Base-by-base conservation (phyloP, 176 grass and related monocot genomes). In the Paspalum vaginatum region DNA sequence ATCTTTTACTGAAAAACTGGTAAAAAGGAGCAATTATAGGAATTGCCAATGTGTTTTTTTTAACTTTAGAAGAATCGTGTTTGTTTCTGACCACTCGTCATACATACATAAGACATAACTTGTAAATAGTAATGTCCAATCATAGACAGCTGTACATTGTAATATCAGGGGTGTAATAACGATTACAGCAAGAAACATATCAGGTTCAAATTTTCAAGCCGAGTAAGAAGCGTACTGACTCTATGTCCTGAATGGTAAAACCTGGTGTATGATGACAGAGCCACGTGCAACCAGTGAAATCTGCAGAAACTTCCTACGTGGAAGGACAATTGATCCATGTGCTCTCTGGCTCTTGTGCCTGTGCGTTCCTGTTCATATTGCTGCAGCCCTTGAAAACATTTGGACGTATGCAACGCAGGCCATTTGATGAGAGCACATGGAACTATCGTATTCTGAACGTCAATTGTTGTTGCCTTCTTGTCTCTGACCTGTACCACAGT, bases 361-460 rank as follows among this genome's bases (percentile, higher is more conserved):
- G 79, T 64, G 74, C 15, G 20, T 72, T 78, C 81, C 76, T 80
- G 62, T 71, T 64, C 39, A 14, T 81, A 40, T 70, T 49, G n/a
- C 77, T 78, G 46, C 6, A 47, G 52, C 20, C 16, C 14, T 74
- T 51, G 15, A 58, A 64, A 77, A 42, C 77, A 56, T 79, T 81
- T 77, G 72, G 72, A 85, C 80, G 58, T 77, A 77, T 60, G 65
- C 42, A 77, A 59, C 65, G 49, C 64, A 58, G 56, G 65, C 17
- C 41, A 37, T 77, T 81, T 76, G 63, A 76, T 61, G 38, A 27
- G 52, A 27, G 60, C 52, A 78, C 41, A 57, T 64, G 58, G 61
- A 81, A 72, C 72, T 72, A 82, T 65, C 45, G n/a, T 74, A 77
- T 58, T 89, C 58, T 89, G 87, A 52, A 72, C 22, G 41, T 65